These are phyloP conservation scores for Hanseniaspora occidentalis DNA, from an alignment of 805 yeast species.

Conservation along the genomic window DNA sequence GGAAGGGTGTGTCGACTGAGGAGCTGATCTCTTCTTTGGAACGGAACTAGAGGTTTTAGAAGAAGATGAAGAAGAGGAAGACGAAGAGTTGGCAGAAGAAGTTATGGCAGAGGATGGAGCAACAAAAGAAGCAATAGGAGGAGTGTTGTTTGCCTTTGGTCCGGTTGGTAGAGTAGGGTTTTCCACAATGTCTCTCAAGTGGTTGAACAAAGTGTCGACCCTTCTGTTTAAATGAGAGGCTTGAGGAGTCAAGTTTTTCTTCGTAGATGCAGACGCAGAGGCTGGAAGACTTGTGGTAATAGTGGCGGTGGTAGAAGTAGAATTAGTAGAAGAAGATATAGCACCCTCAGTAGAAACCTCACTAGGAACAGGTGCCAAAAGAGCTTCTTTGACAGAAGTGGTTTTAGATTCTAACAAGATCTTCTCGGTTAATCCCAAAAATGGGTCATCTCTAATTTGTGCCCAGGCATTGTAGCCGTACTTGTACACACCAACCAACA, in stretches of 20 bases:
- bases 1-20: neutral
- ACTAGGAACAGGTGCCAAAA: constrained; percentile 1
- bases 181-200: constrained; percentile 26
- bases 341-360: constrained; percentile 1
- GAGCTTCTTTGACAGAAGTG: constrained; percentile 10
- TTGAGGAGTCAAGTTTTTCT: constrained; percentile 4
- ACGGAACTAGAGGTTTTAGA: no score
- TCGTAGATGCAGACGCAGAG: neutral
- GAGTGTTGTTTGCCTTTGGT: neutral
- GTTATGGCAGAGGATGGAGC: neutral
- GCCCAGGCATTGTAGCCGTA: constrained; percentile 96
- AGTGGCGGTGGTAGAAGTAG: constrained; percentile 6
- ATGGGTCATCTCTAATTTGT: constrained; percentile 91
- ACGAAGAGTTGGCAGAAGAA: neutral
- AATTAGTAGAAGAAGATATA: neutral
- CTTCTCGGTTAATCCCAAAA: constrained; percentile 74
- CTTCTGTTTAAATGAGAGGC: constrained; percentile 88
- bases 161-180: neutral
- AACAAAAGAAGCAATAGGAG: neutral
- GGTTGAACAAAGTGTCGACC: constrained; percentile 69
- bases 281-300: constrained; percentile 64
- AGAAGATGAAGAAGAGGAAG: no score
- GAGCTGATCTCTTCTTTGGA: neutral
- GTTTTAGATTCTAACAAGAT: constrained; percentile 45
- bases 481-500: constrained; percentile 75